Percentiles rank a stretch among this genome's conserved stretches.
Conservation (phyloP, 1,139 yeast genomes). For the Hansenula lynferdii region DNA sequence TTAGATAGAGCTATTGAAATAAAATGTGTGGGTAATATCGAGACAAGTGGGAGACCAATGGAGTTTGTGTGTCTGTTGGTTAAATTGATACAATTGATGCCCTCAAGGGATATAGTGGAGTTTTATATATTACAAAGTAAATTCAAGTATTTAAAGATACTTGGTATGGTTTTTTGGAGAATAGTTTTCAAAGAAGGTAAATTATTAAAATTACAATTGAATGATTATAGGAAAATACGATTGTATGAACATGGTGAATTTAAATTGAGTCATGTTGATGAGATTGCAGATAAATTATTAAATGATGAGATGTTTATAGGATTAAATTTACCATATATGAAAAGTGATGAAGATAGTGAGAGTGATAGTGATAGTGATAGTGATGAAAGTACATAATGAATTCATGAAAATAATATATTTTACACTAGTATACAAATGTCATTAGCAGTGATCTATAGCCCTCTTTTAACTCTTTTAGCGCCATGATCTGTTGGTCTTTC, state of each 20-base stretch:
- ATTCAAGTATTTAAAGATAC: slow-evolving; percentile 52
- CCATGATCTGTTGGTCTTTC: slow-evolving; percentile 4
- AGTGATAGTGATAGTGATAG: slow-evolving; percentile 1
- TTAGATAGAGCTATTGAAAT: slow-evolving; percentile 35
- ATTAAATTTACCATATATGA: slow-evolving; percentile 38
- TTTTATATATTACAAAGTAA: slow-evolving; percentile 41
- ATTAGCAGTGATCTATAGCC: slow-evolving; percentile 11
- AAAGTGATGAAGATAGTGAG: background rate
- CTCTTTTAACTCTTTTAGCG: slow-evolving; percentile 29
- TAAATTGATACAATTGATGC: slow-evolving; percentile 51
- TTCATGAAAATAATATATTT: background rate
- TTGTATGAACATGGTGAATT: slow-evolving; percentile 29
- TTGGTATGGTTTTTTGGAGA: slow-evolving; percentile 44
- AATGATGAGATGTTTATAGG: slow-evolving; percentile 42
- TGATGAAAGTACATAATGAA: background rate
- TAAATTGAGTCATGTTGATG: slow-evolving; percentile 39
- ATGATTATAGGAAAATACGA: slow-evolving; percentile 42
- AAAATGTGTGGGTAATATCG: slow-evolving; percentile 41
- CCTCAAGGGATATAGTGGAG: slow-evolving; percentile 37
- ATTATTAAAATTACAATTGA: slow-evolving; percentile 34
- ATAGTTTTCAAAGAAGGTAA: slow-evolving; percentile 34
- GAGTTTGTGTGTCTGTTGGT: slow-evolving; percentile 52
- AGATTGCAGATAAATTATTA: slow-evolving; percentile 43
- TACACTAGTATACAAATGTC: slow-evolving; percentile 26
- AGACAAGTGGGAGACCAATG: slow-evolving; percentile 42